These are phyloP conservation scores for Amaranthus hypochondriacus DNA, from an alignment of 148 eudicot genomes.

Conservation along the genomic window DNA sequence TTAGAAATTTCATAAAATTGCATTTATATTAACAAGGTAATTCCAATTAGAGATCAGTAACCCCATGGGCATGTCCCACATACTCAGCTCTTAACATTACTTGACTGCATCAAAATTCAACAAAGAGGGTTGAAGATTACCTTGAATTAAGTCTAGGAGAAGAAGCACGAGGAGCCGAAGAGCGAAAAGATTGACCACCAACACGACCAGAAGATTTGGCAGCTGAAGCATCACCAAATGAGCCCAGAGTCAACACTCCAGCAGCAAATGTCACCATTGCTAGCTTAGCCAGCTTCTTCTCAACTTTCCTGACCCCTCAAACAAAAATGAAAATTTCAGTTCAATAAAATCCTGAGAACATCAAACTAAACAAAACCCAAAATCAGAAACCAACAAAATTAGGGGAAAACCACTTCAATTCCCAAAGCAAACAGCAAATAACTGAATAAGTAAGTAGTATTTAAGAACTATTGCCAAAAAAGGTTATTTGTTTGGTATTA, in stretches of 20 bases:
- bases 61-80: too few species aligned
- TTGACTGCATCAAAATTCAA: too few species aligned
- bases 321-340: background rate
- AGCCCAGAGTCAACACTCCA: constrained; percentile 67
- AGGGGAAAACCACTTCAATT: background rate
- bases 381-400: background rate
- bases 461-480: background rate
- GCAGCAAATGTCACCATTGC: constrained; percentile 79
- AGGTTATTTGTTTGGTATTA: background rate
- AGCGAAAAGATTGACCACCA: constrained; percentile 62
- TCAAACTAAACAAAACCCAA: too few species aligned
- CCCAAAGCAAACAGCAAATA: background rate
- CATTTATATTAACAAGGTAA: too few species aligned
- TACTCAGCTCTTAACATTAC: too few species aligned
- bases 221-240: constrained; percentile 71
- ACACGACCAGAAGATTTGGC: constrained; percentile 68
- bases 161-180: constrained; percentile 73
- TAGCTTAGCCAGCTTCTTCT: constrained; percentile 53
- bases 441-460: background rate
- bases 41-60: too few species aligned
- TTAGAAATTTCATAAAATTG: too few species aligned
- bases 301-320: constrained; percentile 36
- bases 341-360: background rate
- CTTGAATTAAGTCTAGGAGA: constrained; percentile 82
- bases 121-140: constrained; percentile 6